Conservation (phyloP, 1,139 yeast genomes). For the Hanseniaspora sp. region DNA sequence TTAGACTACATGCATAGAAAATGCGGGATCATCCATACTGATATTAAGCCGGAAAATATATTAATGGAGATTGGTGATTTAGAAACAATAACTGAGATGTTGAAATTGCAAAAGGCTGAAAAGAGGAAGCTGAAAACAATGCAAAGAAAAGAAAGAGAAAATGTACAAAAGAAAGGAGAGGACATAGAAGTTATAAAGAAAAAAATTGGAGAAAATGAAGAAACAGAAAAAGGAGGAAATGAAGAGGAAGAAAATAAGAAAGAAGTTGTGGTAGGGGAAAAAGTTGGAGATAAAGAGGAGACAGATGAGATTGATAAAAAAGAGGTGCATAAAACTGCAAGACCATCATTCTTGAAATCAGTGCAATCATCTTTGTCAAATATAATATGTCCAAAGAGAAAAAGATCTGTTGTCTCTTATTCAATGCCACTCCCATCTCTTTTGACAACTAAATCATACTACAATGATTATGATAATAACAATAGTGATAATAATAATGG, state of each 20-base stretch:
- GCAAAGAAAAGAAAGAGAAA: slow-evolving; percentile 26
- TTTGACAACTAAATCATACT: slow-evolving; percentile 36
- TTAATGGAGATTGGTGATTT: slow-evolving; percentile 65
- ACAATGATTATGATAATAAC: neutral
- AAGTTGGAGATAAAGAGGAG: too few relatives aligned
- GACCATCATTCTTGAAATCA: slow-evolving; percentile 7
- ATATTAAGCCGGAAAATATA: slow-evolving; percentile 68
- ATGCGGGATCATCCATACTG: slow-evolving; percentile 73
- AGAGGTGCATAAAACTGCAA: neutral
- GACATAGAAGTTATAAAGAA: neutral
- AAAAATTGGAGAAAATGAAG: too few relatives aligned
- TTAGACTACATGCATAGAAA: slow-evolving; percentile 60
- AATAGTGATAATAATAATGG: neutral
- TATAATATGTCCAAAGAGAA: neutral
- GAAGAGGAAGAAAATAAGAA: slow-evolving; percentile 9
- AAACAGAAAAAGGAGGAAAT: too few relatives aligned
- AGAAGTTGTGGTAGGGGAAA: too few relatives aligned
- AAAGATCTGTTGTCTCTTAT: slow-evolving; percentile 1
- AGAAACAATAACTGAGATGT: slow-evolving; percentile 51
- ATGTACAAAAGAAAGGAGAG: neutral
- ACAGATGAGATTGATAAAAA: neutral
- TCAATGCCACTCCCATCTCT: slow-evolving; percentile 63
- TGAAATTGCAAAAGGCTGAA: slow-evolving; percentile 44
- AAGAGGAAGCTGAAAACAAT: slow-evolving; percentile 35
- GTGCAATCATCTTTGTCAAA: slow-evolving; percentile 6